phyloP scores from a whole-genome alignment of 306 rosid genomes.

The Dryas alaskensis region DNA sequence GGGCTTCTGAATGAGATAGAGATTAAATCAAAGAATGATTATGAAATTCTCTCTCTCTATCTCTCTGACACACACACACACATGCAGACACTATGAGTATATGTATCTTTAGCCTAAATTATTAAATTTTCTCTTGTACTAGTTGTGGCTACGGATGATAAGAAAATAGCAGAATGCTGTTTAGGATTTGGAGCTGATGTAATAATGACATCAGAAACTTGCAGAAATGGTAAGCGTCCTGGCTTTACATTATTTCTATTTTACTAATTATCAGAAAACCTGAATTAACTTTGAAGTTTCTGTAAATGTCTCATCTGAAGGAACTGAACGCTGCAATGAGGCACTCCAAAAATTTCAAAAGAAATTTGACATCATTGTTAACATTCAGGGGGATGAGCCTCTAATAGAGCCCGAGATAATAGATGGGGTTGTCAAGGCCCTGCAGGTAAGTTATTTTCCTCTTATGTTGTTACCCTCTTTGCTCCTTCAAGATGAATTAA shows the following conservation, averaged over 20 bases:
- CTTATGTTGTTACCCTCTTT: background rate
- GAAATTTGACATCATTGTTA: constrained; percentile 70
- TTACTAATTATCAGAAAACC: background rate
- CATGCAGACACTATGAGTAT: no score
- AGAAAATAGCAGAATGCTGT: constrained; percentile 76
- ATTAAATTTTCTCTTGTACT: background rate
- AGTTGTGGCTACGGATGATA: constrained; percentile 90
- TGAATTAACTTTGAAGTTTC: background rate
- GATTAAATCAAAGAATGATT: no score
- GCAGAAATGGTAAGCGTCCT: constrained; percentile 54
- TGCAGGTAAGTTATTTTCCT: constrained; percentile 44
- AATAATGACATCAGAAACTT: constrained; percentile 79
- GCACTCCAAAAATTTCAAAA: constrained; percentile 66
- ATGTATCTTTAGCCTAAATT: background rate
- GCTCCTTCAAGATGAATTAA: background rate
- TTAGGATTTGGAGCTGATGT: constrained; percentile 72
- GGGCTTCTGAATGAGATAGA: no score
- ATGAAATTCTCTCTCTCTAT: no score
- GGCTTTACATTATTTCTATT: constrained; percentile 11
- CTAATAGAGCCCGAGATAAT: constrained; percentile 79
- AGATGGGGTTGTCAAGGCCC: constrained; percentile 71
- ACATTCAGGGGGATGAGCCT: constrained; percentile 89
- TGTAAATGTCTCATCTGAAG: constrained; percentile 28
- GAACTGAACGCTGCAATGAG: constrained; percentile 80
- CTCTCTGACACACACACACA: no score